phyloP scores from a whole-genome alignment of 2,329 filamentous ascomycete genomes.

The Teratosphaeria pseudoeucalypti region DNA sequence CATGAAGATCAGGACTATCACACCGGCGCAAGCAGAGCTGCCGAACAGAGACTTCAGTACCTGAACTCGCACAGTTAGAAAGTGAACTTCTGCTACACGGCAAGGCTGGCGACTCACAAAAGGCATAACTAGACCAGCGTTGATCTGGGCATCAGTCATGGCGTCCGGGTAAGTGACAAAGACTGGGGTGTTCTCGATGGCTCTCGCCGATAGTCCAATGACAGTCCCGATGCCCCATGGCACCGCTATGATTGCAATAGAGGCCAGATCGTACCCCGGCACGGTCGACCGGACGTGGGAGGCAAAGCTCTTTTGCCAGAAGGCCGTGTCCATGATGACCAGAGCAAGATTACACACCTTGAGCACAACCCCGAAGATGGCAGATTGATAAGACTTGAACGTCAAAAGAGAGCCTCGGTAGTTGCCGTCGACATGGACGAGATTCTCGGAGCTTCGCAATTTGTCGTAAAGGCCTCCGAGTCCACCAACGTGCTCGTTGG shows the following conservation, averaged over 20 bases:
- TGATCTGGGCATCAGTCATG: not conserved
- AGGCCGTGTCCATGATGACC: not conserved
- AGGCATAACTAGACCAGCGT: not conserved
- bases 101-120: not conserved
- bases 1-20: not conserved
- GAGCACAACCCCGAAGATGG: not conserved
- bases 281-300: not conserved
- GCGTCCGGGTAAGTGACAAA: not conserved
- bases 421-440: not conserved
- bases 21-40: not conserved
- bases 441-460: not conserved
- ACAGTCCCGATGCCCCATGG: not conserved
- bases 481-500: not conserved
- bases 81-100: not conserved
- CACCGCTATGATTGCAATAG: not conserved
- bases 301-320: not conserved
- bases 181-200: not conserved
- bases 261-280: not conserved
- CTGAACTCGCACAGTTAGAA: not conserved
- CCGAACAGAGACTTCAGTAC: not conserved
- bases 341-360: not conserved
- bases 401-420: not conserved
- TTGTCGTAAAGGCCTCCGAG: not conserved
- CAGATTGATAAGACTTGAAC: not conserved
- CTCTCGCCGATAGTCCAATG: not conserved